Evolutionary conservation across 179 eudicot species (phyloP).

Genomic region (Heliamphora pulchella): DNA sequence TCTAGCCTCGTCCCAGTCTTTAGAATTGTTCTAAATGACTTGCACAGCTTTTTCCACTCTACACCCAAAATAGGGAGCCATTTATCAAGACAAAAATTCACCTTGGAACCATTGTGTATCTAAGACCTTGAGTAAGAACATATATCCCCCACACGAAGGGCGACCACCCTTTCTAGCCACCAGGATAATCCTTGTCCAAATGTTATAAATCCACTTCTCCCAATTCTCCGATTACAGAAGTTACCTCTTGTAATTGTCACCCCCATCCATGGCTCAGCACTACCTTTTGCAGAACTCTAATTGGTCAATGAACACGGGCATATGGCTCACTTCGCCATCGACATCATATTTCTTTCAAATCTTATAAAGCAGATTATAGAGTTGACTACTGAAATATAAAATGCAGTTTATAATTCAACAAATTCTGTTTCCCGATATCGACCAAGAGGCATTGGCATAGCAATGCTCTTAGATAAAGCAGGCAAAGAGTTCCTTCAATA

Average conservation of each 20-base stretch:
- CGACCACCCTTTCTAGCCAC: too few species aligned
- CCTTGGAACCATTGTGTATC: too few species aligned
- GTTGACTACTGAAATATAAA: neutral
- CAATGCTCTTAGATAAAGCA: neutral
- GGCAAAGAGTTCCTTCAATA: neutral
- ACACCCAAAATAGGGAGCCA: too few species aligned
- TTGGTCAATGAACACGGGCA: neutral
- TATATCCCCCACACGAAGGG: too few species aligned
- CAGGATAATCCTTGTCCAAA: neutral
- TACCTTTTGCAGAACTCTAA: neutral
- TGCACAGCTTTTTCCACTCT: too few species aligned
- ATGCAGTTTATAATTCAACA: neutral
- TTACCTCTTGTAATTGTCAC: neutral
- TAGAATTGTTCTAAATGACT: too few species aligned
- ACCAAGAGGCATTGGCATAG: neutral
- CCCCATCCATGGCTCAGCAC: neutral
- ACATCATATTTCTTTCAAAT: neutral
- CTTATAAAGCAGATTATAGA: neutral
- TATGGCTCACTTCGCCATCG: neutral
- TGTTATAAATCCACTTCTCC: neutral
- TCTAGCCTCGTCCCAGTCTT: too few species aligned
- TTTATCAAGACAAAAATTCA: too few species aligned
- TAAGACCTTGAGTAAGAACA: too few species aligned
- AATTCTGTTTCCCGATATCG: neutral
- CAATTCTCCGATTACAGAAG: neutral